Base-by-base conservation (phyloP, 148 eudicot species). In the Oxyria digyna region DNA sequence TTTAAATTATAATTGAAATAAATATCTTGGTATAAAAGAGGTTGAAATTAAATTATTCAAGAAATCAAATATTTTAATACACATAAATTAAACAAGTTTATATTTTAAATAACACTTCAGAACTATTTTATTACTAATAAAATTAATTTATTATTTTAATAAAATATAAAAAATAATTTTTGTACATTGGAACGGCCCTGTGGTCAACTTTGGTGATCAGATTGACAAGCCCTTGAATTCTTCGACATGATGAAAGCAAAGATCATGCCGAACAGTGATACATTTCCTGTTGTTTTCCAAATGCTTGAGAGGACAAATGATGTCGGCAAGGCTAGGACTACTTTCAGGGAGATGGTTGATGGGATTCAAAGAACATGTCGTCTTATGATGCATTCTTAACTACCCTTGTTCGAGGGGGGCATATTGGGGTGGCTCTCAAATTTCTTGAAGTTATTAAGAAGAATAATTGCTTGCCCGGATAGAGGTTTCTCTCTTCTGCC, bases 331-430 rank as follows among this genome's bases (percentile, higher is more conserved):
- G 96, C 96, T 3, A 89, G 81, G 78, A 81, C 70, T 6, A 85
- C 84, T 3, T 92, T 92, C 46, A 94, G 96, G 23, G 98, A 92
- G 82, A 84, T 92, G 98, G 94, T 89, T 77, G 98, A 17, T 92
- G 93, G 91, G 80, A 85, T 62, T 77, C 76, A 9, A 69, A 79
- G 75, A 77, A 92, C 50, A 78, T 72, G 74, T 43, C 82, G 1
- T 91, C 94, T 72, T 84, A 87, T 69, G 91, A 85, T 67, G 85
- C 94, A 4, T 86, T 92, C 67, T 77, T 92, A 80, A 85, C 74
- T 4, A 89, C 91, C 20, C 88, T 92, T 52, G 67, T 92, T 18
- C 69, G 77, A 24, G 88, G 84, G 59, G 78, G 85, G 0, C 78
- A 84, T 37, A 76, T 72, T 24, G 88, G 79, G 12, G 98, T 89